Percentiles rank a stretch among this genome's conserved stretches.
Conservation (phyloP, 768 basidiomycete genomes). For the Tylopilus subfusipes region DNA sequence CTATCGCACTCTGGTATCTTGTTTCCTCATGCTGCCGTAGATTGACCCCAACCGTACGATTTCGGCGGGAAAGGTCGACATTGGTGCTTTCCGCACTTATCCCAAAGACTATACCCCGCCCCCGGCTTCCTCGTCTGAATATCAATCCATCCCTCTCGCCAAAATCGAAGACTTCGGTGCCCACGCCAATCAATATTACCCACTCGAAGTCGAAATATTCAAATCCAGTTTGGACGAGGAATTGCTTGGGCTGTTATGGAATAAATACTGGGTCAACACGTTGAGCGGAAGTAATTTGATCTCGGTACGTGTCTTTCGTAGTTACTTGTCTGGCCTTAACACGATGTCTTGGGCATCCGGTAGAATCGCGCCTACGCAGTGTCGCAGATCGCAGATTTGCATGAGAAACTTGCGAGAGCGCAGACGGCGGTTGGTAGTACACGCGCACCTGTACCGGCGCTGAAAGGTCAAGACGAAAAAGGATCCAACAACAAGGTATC, state of each 20-base stretch:
- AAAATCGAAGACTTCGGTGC: constrained; percentile 99
- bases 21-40: constrained; percentile 35
- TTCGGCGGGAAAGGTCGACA: constrained; percentile 97
- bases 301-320: constrained; percentile 52
- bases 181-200: constrained; percentile 95
- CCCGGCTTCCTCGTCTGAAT: constrained; percentile 66
- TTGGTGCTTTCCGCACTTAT: constrained; percentile 97
- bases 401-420: constrained; percentile 82
- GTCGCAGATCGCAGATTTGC: constrained; percentile 84
- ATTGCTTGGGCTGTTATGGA: constrained; percentile 89
- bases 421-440: constrained; percentile 55
- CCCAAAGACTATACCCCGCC: constrained; percentile 93
- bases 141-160: constrained; percentile 92
- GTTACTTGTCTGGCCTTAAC: background rate
- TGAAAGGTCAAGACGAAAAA: constrained; percentile 52
- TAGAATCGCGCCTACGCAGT: constrained; percentile 95
- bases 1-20: background rate
- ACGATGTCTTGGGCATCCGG: background rate
- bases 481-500: constrained; percentile 40
- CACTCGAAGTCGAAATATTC: constrained; percentile 91
- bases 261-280: constrained; percentile 99
- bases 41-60: constrained; percentile 98
- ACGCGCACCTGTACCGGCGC: constrained; percentile 50
- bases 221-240: constrained; percentile 87
- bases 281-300: constrained; percentile 90